Conservation (phyloP, 1,284 basidiomycete species). For the Ganoderma lingzhi region DNA sequence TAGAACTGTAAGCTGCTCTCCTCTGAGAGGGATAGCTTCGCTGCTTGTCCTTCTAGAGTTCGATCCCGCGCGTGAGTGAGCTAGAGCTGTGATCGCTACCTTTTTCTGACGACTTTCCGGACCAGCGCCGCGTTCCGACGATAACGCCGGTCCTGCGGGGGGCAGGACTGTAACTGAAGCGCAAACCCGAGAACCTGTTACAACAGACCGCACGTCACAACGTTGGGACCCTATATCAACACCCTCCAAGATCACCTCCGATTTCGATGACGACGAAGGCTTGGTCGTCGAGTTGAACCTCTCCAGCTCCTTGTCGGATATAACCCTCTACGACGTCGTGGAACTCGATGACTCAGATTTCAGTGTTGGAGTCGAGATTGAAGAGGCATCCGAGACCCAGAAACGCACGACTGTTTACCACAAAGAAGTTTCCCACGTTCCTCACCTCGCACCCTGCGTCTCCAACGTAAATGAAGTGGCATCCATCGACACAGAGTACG, state of each 20-base stretch:
- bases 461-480: background rate
- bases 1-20: background rate
- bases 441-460: background rate
- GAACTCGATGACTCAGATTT: slow-evolving; percentile 5
- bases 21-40: slow-evolving; percentile 7
- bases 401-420: background rate
- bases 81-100: background rate
- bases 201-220: background rate
- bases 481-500: slow-evolving; percentile 6
- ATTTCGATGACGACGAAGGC: background rate
- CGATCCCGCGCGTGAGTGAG: background rate
- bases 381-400: slow-evolving; percentile 2
- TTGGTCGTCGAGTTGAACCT: background rate
- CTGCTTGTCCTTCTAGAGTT: slow-evolving; percentile 9
- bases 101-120: background rate
- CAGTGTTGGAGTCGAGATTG: slow-evolving; percentile 17
- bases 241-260: background rate
- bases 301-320: background rate
- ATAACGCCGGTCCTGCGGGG: background rate
- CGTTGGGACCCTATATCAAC: background rate
- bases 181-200: too few relatives aligned
- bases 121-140: background rate
- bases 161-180: background rate
- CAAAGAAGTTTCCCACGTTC: background rate
- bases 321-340: slow-evolving; percentile 5